Percentiles rank a stretch among this genome's conserved stretches.
Evolutionary conservation across 2,329 filamentous ascomycete genomes (phyloP).

Genomic region (Triangularia setosa): DNA sequence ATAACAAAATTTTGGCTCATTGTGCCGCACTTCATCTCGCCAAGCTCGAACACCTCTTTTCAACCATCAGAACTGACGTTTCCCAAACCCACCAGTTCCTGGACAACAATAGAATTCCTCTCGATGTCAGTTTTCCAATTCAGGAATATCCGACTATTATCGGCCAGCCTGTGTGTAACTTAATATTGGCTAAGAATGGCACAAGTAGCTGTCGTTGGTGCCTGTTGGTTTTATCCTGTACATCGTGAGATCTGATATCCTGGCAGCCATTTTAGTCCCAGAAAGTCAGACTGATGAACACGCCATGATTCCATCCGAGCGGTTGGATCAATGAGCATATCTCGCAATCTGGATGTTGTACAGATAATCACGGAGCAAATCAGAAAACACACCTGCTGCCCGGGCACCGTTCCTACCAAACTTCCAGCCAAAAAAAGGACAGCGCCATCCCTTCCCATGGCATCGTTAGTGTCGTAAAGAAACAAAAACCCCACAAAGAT

Average conservation of each 20-base stretch:
- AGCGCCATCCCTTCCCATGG: not conserved
- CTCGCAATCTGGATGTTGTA: not conserved
- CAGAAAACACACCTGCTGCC: not conserved
- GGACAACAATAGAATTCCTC: not conserved
- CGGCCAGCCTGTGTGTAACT: not conserved
- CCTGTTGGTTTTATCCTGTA: not conserved
- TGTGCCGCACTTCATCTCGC: not conserved
- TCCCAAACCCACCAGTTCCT: not conserved
- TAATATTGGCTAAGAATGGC: not conserved
- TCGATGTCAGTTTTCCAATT: not conserved
- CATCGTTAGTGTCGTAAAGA: not conserved
- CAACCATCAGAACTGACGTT: not conserved
- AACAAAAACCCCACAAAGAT: not conserved
- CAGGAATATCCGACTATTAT: not conserved
- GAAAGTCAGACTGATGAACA: not conserved
- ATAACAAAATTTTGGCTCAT: not conserved
- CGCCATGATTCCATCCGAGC: not conserved
- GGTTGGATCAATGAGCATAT: not conserved
- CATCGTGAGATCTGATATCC: not conserved
- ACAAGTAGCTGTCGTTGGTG: not conserved
- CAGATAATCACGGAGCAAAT: not conserved
- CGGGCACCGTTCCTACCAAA: not conserved
- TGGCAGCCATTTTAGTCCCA: not conserved
- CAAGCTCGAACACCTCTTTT: not conserved
- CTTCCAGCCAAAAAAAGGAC: not conserved